Evolutionary conservation across 371 early-diverging fungal genomes (phyloP).

Genomic region (Syncephalastrum racemosum): DNA sequence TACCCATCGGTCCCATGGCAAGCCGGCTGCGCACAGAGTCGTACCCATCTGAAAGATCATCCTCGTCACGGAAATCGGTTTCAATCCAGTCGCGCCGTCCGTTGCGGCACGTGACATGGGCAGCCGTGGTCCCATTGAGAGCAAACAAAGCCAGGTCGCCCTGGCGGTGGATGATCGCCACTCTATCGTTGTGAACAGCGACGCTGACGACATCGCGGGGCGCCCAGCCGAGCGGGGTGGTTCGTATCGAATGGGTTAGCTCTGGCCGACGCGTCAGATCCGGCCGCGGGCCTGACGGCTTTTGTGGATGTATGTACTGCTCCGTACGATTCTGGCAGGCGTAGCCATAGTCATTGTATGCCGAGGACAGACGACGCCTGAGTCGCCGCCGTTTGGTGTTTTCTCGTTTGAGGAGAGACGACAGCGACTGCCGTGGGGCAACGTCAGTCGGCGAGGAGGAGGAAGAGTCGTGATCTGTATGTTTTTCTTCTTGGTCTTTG

Average conservation of each 20-base stretch:
- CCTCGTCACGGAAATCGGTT: slow-evolving; percentile 27
- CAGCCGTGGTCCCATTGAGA: slow-evolving; percentile 41
- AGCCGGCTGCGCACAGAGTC: slow-evolving; percentile 38
- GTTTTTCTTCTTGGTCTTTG: not conserved
- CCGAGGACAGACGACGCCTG: slow-evolving; percentile 29
- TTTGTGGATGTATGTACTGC: slow-evolving; percentile 33
- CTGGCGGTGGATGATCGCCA: slow-evolving; percentile 41
- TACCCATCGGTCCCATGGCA: slow-evolving; percentile 40
- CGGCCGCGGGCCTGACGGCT: slow-evolving; percentile 10
- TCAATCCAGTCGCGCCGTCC: slow-evolving; percentile 32
- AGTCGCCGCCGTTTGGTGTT: slow-evolving; percentile 1
- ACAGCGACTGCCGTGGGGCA: not conserved
- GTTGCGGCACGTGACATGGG: slow-evolving; percentile 16
- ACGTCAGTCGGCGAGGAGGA: slow-evolving; percentile 8
- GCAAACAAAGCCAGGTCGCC: slow-evolving; percentile 45
- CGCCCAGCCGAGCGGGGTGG: slow-evolving; percentile 28
- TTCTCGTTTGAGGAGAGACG: slow-evolving; percentile 7
- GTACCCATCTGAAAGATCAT: slow-evolving; percentile 47
- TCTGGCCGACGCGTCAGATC: slow-evolving; percentile 22
- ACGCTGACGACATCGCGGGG: slow-evolving; percentile 34
- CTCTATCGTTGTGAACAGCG: slow-evolving; percentile 26
- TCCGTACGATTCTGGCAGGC: slow-evolving; percentile 43
- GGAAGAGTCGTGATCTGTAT: not conserved
- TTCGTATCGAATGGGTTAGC: slow-evolving; percentile 35
- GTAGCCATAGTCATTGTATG: slow-evolving; percentile 48